Evolutionary conservation across 164 flowering plant species (phyloP).

Genomic region (Chimonanthus salicifolius): DNA sequence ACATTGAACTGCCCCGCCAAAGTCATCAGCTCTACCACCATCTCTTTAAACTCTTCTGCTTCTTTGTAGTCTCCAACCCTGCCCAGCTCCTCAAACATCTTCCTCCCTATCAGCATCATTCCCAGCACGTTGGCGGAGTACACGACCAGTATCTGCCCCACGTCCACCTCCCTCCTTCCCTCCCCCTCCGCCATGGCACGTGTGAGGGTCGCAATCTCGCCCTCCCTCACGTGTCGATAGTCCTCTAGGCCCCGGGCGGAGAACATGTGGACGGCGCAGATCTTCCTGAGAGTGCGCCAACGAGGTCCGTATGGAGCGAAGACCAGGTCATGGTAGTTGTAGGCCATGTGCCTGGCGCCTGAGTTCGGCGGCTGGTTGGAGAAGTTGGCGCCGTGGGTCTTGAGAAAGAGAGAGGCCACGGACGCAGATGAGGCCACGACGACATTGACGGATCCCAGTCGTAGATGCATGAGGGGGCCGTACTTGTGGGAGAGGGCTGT

Average conservation of each 20-base stretch:
- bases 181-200: slow-evolving; percentile 28
- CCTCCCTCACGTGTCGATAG: slow-evolving; percentile 56
- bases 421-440: slow-evolving; percentile 76
- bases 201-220: slow-evolving; percentile 41
- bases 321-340: slow-evolving; percentile 70
- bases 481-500: slow-evolving; percentile 46
- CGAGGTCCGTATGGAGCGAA: slow-evolving; percentile 76
- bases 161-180: slow-evolving; percentile 14
- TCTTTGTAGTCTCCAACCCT: slow-evolving; percentile 29
- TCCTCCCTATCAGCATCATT: slow-evolving; percentile 58
- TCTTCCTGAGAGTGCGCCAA: slow-evolving; percentile 75
- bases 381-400: slow-evolving; percentile 65
- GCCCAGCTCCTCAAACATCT: slow-evolving; percentile 50
- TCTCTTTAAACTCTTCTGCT: slow-evolving; percentile 64
- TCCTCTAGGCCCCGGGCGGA: slow-evolving; percentile 73
- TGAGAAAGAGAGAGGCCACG: slow-evolving; percentile 61
- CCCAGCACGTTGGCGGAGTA: slow-evolving; percentile 71
- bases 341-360: slow-evolving; percentile 65
- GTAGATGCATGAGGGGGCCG: slow-evolving; percentile 74
- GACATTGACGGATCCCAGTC: slow-evolving; percentile 58
- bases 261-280: slow-evolving; percentile 64
- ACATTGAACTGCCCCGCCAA: slow-evolving; percentile 71
- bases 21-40: slow-evolving; percentile 87
- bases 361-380: slow-evolving; percentile 64
- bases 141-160: slow-evolving; percentile 49